Conservation (phyloP, 1,284 basidiomycete genomes). For the Boletus chippewaensis region DNA sequence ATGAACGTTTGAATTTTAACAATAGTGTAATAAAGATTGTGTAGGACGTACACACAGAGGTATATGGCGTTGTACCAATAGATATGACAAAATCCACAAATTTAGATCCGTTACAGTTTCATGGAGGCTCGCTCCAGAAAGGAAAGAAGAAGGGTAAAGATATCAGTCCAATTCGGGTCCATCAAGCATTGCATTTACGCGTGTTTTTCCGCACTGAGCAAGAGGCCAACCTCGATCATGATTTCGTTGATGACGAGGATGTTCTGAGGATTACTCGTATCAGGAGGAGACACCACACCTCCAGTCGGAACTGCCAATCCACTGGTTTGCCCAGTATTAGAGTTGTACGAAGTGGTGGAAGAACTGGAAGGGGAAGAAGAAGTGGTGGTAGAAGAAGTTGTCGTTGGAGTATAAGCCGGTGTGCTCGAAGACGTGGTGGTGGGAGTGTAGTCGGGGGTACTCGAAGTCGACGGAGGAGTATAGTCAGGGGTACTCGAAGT, state of each 20-base stretch:
- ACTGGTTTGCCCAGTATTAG: slow-evolving; percentile 15
- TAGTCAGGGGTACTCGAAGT: slow-evolving; percentile 15
- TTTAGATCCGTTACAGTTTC: not conserved
- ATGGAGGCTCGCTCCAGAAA: slow-evolving; percentile 10
- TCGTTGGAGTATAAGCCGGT: slow-evolving; percentile 22
- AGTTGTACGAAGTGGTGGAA: slow-evolving; percentile 11
- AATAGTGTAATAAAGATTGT: slow-evolving; percentile 2
- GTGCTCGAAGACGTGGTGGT: slow-evolving; percentile 19
- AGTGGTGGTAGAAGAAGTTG: slow-evolving; percentile 23
- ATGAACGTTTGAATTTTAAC: not conserved
- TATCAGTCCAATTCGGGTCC: not conserved
- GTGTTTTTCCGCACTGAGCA: slow-evolving; percentile 23
- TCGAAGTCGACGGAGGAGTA: slow-evolving; percentile 14
- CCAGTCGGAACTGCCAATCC: slow-evolving; percentile 32
- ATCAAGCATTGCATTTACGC: slow-evolving; percentile 1
- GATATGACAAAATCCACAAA: not conserved
- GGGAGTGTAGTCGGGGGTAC: slow-evolving; percentile 15
- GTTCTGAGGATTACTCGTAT: slow-evolving; percentile 27
- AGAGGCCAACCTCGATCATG: slow-evolving; percentile 35
- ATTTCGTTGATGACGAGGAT: slow-evolving; percentile 33
- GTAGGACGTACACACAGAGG: slow-evolving; percentile 14
- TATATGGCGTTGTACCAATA: slow-evolving; percentile 20
- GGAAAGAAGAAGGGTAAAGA: not conserved
- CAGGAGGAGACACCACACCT: slow-evolving; percentile 12
- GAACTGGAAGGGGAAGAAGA: slow-evolving; percentile 17